Conservation (phyloP, 2,329 filamentous ascomycete species). For the Dactylonectria estremocensis region DNA sequence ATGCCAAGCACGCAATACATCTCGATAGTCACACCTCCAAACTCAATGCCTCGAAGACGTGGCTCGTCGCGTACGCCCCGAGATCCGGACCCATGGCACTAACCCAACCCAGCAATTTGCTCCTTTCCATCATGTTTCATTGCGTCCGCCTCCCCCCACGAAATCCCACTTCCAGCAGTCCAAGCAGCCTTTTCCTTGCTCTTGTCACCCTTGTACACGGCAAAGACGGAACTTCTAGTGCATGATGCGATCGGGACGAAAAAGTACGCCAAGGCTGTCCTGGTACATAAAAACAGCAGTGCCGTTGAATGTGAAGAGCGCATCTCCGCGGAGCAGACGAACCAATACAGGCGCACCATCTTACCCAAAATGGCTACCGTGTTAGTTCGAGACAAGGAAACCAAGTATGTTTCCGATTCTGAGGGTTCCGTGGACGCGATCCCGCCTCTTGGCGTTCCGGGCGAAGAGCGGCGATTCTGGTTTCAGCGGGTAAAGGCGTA, state of each 20-base stretch:
- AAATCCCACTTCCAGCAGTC: background rate
- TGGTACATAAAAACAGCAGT: slow-evolving; percentile 17
- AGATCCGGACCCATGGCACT: slow-evolving; percentile 2
- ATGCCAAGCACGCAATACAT: slow-evolving; percentile 22
- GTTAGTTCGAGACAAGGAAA: slow-evolving; percentile 19
- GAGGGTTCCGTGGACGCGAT: slow-evolving; percentile 11
- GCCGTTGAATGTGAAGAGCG: background rate
- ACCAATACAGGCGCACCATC: background rate
- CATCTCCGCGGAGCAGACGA: slow-evolving; percentile 5
- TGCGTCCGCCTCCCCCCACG: slow-evolving; percentile 9
- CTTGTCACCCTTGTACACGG: slow-evolving; percentile 4
- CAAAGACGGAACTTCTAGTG: slow-evolving; percentile 1
- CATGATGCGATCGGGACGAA: slow-evolving; percentile 17
- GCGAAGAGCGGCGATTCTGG: slow-evolving; percentile 51
- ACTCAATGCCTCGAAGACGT: background rate
- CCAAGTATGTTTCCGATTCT: slow-evolving; percentile 19
- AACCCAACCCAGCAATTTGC: background rate
- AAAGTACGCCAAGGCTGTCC: background rate
- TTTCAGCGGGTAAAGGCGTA: slow-evolving; percentile 48
- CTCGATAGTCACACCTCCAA: slow-evolving; percentile 17
- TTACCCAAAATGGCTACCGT: slow-evolving; percentile 24
- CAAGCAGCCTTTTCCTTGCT: background rate
- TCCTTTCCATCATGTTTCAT: background rate
- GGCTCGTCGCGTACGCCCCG: background rate
- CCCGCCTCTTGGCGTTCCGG: slow-evolving; percentile 17